Evolutionary conservation across 2,329 filamentous ascomycete species (phyloP).

Genomic region (Xylaria hypoxylon): DNA sequence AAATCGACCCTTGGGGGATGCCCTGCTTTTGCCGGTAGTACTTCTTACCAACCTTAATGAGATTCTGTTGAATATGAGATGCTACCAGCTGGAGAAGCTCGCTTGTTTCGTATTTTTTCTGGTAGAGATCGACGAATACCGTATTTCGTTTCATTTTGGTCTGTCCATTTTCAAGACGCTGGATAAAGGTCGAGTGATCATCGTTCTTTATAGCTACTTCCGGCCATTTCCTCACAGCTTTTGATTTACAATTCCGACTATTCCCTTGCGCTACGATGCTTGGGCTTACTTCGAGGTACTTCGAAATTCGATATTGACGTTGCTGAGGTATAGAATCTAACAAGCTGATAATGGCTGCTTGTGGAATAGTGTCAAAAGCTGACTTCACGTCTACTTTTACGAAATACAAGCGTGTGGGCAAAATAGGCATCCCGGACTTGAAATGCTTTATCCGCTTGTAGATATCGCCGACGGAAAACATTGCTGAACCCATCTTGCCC

Average conservation of each 20-base stretch:
- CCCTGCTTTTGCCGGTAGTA: conserved; percentile 88
- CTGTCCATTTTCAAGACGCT: conserved; percentile 56
- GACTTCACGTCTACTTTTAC: conserved; percentile 92
- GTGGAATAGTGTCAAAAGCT: conserved; percentile 96
- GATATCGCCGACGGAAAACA: conserved; percentile 86
- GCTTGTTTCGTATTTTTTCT: conserved; percentile 66
- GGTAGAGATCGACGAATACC: conserved; percentile 79
- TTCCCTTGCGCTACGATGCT: conserved; percentile 55
- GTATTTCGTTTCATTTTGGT: conserved; percentile 69
- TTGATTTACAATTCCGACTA: conserved; percentile 47
- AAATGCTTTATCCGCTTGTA: conserved; percentile 79
- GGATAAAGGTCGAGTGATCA: conserved; percentile 59
- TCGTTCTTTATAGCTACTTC: conserved; percentile 60
- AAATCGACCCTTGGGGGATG: conserved; percentile 91
- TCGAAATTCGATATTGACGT: conserved; percentile 75
- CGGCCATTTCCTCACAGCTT: conserved; percentile 63
- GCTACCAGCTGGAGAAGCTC: conserved; percentile 76
- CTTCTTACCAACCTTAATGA: conserved; percentile 89
- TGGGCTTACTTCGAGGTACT: conserved; percentile 74
- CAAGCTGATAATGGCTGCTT: conserved; percentile 76
- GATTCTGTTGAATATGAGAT: conserved; percentile 85
- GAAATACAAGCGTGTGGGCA: conserved; percentile 74
- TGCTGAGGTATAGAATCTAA: conserved; percentile 69
- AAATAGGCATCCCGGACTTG: conserved; percentile 61
- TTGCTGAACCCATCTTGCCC: conserved; percentile 76